Percentiles rank a stretch among this genome's conserved stretches.
These are phyloP conservation scores for Cephaloascus fragrans DNA, from an alignment of 805 yeast genomes.

Conservation along the genomic window DNA sequence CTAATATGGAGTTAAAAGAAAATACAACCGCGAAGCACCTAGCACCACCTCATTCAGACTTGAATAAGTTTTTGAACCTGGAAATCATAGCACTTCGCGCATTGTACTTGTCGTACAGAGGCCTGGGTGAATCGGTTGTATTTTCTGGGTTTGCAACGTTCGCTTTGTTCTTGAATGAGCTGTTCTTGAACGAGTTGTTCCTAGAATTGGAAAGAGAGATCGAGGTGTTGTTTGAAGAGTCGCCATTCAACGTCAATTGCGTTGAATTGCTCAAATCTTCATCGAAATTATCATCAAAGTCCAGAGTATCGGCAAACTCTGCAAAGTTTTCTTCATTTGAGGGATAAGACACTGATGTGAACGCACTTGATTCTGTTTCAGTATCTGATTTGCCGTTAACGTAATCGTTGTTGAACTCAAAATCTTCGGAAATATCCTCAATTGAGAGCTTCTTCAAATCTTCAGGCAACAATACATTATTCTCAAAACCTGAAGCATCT, in stretches of 20 bases:
- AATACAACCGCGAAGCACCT: background rate
- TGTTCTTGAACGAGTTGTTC: background rate
- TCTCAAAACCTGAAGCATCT: slow-evolving; percentile 37
- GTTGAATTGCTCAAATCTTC: background rate
- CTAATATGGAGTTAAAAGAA: background rate
- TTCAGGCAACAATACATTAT: slow-evolving; percentile 35
- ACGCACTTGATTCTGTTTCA: slow-evolving; percentile 11
- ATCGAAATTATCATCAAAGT: slow-evolving; percentile 1
- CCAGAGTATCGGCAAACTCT: slow-evolving; percentile 1
- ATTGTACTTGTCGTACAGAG: too few species aligned
- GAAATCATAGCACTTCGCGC: slow-evolving; percentile 7
- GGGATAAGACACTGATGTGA: slow-evolving; percentile 19
- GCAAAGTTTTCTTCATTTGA: slow-evolving; percentile 5
- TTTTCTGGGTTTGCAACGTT: background rate
- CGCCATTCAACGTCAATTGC: background rate
- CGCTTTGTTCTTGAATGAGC: background rate
- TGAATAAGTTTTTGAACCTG: slow-evolving; percentile 13
- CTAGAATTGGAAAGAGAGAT: background rate
- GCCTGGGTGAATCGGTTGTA: background rate
- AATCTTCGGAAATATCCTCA: background rate
- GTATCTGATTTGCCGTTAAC: slow-evolving; percentile 8
- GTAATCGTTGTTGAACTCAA: background rate
- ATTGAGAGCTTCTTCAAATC: slow-evolving; percentile 6
- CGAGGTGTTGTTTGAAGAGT: background rate
- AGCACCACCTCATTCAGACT: background rate